These are phyloP conservation scores for Penicillium sp. DNA, from an alignment of 2,329 filamentous ascomycete genomes.

Conservation along the genomic window DNA sequence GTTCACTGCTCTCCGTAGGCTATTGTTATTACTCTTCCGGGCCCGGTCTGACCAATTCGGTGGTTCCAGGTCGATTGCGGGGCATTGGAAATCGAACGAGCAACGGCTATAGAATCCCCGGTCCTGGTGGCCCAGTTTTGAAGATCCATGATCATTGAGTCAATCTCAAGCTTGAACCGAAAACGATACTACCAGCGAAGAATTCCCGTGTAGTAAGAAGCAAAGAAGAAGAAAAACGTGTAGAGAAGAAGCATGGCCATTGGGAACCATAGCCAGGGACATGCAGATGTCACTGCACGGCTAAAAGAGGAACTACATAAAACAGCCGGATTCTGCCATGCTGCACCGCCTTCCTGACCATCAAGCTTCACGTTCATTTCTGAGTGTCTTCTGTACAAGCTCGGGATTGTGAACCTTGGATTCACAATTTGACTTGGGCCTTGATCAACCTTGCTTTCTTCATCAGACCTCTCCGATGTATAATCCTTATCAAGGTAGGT, in stretches of 20 bases:
- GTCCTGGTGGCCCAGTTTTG: not conserved
- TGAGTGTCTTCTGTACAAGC: not conserved
- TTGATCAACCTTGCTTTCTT: conserved; percentile 2
- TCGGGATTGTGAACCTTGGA: not conserved
- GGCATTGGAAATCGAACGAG: conserved; percentile 3
- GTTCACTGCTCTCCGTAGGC: not conserved
- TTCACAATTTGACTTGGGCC: not conserved
- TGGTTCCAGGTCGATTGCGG: not conserved
- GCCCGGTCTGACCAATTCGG: conserved; percentile 1
- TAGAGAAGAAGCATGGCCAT: not conserved
- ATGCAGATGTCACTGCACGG: not conserved
- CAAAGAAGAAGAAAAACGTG: not conserved
- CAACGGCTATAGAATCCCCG: not conserved
- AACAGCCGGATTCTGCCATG: not conserved
- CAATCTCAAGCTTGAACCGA: no score
- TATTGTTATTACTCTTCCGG: conserved; percentile 7
- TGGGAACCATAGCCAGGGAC: not conserved
- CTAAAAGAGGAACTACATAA: not conserved
- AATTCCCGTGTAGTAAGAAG: no score
- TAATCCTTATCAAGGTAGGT: conserved; percentile 47
- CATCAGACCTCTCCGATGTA: conserved; percentile 36
- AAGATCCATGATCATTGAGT: not conserved
- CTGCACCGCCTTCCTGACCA: not conserved
- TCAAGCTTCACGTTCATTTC: not conserved
- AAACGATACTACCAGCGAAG: no score